Evolutionary conservation across 1,284 basidiomycete genomes (phyloP), one percentile per base, ranked within the genome.

Genomic region (Takashimella koratensis): DNA sequence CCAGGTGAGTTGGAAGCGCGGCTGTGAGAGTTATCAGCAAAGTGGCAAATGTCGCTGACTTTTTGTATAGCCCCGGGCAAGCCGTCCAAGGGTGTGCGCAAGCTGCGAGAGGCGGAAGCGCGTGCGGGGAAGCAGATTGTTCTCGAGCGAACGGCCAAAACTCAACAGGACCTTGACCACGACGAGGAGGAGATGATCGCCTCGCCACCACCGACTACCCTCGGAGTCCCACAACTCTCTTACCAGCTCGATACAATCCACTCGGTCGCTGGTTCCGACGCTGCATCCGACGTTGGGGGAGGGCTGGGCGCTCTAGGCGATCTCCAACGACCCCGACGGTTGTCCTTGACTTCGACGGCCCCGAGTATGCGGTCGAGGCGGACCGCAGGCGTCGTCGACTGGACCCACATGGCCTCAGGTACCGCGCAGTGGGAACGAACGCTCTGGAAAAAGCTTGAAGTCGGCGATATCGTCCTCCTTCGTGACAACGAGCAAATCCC

Each of bases 401-500:
- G 86, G 81, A 78, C 77, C 45, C 83, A 83, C 49, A 83, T 82
- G 26, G 79, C 82, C 1, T 78, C 80, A 0, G 92, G 91, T 0
- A 83, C 85, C 0, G 86, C 90, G 1, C 81, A 83, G 24, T 98
- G 94, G 94, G 94, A 97, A 71, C 81, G 93, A 53, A 98, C 95
- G 3, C 78, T 98, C 1, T 98, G 95, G 95, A 98, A 98, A 80
- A 97, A 98, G 79, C 81, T 98, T 46, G 92, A 96, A 73, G 94
- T 97, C 4, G 95, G 95, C n/a, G 95, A 98, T 70, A 77, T 98
- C 22, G 89, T 98, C 22, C 77, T 97, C 2, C 79, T 98, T 23
- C 81, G 87, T 51, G 91, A 97, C 67, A 89, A 97, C 72, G 95
- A 98, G 56, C 92, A 96, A 75, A 86, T 98, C 5, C 94, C 95